Conservation (phyloP, 306 rosid genomes). For the Alnus rubra region DNA sequence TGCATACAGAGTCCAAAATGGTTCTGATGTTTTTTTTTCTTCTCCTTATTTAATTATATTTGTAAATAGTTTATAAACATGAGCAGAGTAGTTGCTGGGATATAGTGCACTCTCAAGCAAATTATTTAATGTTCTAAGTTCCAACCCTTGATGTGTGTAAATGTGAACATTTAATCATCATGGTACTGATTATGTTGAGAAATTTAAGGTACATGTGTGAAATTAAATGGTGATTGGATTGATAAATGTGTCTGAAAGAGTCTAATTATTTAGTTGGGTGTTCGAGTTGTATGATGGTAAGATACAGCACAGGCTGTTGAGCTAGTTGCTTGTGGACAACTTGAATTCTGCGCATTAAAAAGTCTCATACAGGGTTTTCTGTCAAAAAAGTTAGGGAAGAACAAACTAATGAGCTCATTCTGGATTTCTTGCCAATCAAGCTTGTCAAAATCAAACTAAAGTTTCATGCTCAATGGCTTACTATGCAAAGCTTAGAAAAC, state of each 20-base stretch:
- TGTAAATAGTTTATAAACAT: background rate
- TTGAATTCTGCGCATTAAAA: background rate
- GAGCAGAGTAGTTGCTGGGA: background rate
- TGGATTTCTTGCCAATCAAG: background rate
- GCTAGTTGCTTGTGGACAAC: conserved; percentile 1
- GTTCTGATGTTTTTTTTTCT: background rate
- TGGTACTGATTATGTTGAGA: background rate
- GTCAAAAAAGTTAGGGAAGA: background rate
- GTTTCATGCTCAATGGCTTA: background rate
- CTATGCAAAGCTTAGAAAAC: background rate
- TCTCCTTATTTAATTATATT: background rate
- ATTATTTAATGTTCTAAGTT: background rate
- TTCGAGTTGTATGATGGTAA: background rate
- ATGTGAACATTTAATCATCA: background rate
- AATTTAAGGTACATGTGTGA: background rate
- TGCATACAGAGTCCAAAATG: background rate
- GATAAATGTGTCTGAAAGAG: background rate
- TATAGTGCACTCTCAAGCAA: background rate
- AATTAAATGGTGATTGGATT: background rate
- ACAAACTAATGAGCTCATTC: background rate
- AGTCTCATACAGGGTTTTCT: background rate
- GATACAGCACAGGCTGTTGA: background rate
- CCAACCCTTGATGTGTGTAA: background rate
- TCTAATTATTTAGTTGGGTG: conserved; percentile 1
- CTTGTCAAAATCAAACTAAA: background rate